Evolutionary conservation across 2,329 filamentous ascomycete species (phyloP).

Genomic region (Fonsecaea monophora): DNA sequence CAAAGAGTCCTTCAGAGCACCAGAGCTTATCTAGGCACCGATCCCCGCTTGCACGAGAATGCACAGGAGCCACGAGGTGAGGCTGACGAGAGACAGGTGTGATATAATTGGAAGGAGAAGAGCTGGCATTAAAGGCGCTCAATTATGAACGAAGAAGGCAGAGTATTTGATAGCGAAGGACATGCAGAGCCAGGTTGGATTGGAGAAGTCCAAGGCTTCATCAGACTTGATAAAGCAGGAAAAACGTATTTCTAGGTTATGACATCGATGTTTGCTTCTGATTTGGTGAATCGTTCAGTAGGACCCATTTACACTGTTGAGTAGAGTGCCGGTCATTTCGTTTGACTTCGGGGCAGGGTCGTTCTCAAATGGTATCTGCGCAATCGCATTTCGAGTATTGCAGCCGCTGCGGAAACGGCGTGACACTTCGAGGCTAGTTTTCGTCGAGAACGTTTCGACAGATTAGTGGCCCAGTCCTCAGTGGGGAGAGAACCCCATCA

Average conservation of each 20-base stretch:
- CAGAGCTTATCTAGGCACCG: constrained; percentile 1
- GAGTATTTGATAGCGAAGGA: neutral
- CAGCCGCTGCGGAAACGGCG: neutral
- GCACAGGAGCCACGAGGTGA: neutral
- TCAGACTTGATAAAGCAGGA: neutral
- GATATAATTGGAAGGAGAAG: neutral
- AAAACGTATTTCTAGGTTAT: too few species aligned
- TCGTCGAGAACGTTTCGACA: neutral
- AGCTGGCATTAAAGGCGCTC: neutral
- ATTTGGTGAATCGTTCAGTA: neutral
- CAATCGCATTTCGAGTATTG: neutral
- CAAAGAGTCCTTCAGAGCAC: constrained; percentile 8
- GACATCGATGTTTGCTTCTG: too few species aligned
- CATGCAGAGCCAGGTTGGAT: neutral
- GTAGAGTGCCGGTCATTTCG: neutral
- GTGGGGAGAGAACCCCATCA: neutral
- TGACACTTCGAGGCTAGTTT: neutral
- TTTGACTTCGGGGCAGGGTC: neutral
- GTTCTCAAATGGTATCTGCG: neutral
- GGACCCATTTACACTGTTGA: neutral
- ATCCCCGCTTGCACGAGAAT: neutral
- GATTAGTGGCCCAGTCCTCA: neutral
- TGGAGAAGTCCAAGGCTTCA: neutral
- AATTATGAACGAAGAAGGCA: neutral
- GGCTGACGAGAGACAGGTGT: neutral